Evolutionary conservation across 2,329 filamentous ascomycete species (phyloP).

Genomic region (Trichoderma semiorbis): DNA sequence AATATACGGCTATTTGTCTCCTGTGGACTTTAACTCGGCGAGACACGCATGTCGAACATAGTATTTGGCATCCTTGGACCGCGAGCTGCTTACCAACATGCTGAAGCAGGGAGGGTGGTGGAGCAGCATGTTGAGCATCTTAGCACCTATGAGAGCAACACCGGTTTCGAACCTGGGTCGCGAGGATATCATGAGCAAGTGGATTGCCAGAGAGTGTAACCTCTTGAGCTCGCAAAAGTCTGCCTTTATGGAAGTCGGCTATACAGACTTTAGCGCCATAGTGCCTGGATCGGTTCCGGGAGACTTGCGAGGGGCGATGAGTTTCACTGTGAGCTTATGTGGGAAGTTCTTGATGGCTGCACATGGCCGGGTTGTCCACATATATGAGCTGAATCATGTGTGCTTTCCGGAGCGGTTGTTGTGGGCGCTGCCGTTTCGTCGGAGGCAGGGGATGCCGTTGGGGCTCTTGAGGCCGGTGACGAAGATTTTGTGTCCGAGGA

Average conservation of each 20-base stretch:
- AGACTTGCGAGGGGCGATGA: slow-evolving; percentile 28
- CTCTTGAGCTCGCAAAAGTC: slow-evolving; percentile 21
- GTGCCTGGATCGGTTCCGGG: slow-evolving; percentile 22
- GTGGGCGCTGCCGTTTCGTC: slow-evolving; percentile 28
- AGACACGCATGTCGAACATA: slow-evolving; percentile 57
- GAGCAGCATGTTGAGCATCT: slow-evolving; percentile 32
- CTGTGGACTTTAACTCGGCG: slow-evolving; percentile 54
- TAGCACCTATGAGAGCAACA: slow-evolving; percentile 23
- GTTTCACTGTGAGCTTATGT: slow-evolving; percentile 55
- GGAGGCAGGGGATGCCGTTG: slow-evolving; percentile 23
- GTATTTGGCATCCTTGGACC: slow-evolving; percentile 56
- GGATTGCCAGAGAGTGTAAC: slow-evolving; percentile 40
- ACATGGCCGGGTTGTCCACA: slow-evolving; percentile 50
- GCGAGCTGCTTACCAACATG: slow-evolving; percentile 49
- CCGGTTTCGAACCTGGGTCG: slow-evolving; percentile 22
- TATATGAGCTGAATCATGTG: slow-evolving; percentile 47
- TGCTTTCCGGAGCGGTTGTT: slow-evolving; percentile 29
- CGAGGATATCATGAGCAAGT: slow-evolving; percentile 39
- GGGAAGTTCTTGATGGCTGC: slow-evolving; percentile 56
- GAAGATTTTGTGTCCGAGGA: slow-evolving; percentile 53
- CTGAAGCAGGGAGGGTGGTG: slow-evolving; percentile 55
- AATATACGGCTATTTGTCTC: slow-evolving; percentile 34
- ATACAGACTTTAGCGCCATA: slow-evolving; percentile 37
- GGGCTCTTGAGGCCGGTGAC: slow-evolving; percentile 43
- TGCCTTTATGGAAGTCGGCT: slow-evolving; percentile 33